Evolutionary conservation across 176 grass and related monocot genomes (phyloP), one percentile per base, ranked within the genome.

Genomic region (Cenchrus americanus): DNA sequence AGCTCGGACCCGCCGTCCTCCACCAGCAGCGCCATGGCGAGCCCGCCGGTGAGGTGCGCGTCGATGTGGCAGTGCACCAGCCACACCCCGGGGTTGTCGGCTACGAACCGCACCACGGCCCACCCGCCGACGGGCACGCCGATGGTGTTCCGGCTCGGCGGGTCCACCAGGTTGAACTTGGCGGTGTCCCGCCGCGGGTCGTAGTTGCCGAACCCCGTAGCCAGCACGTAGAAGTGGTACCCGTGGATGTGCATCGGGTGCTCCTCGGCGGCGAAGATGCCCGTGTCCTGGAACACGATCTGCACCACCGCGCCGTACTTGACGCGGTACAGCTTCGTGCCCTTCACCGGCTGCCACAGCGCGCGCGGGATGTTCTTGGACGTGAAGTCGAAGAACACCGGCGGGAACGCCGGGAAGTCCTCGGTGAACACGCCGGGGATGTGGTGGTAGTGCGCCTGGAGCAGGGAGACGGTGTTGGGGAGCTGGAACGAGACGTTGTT

Each of bases 171-270:
- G 93, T 99, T 99, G 81, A 96, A 90, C 85, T 54, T 90, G 32
- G 81, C 91, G 14, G 12, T 37, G 86, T 99, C 96, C 6, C 78
- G 58, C 50, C 30, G 78, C 22, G 87, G 91, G 62, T 99, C 54
- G 73, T 88, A 96, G 78, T 96, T 99, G 23, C 93, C 96, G 76
- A 94, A 96, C 5, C 93, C 96, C 5, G 83, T 92, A 32, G 89
- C 96, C 18, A 96, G 89, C 84, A 96, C 91, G 87, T 90, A 96
- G 83, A 99, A 96, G 53, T 92, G 87, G 93, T 96, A 94, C 0
- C 96, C 96, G 22, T 99, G 96, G 78, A 99, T 76, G 86, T 99
- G 96, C 91, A 94, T 99, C 1, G 93, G 96, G 83, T 99, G 96
- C 77, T 99, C 93, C 50, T 94, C 93, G 0, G 85, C 72, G 43